Evolutionary conservation across 768 basidiomycete species (phyloP).

Genomic region (Mycena latifolia): DNA sequence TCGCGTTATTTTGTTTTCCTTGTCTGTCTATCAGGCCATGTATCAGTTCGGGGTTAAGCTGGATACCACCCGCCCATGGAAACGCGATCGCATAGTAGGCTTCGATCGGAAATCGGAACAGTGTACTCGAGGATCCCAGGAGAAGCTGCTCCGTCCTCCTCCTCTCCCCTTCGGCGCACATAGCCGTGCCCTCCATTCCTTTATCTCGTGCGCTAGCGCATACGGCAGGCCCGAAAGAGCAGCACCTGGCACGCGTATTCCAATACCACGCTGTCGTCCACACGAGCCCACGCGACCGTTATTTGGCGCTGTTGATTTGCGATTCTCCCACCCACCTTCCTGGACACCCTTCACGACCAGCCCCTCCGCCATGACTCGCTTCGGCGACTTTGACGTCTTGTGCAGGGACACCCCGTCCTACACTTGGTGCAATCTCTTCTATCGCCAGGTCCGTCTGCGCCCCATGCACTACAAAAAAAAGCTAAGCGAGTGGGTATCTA

Average conservation of each 20-base stretch:
- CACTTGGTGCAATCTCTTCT: conserved; percentile 96
- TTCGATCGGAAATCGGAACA: conserved; percentile 23
- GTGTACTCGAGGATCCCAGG: neutral
- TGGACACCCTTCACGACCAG: conserved; percentile 21
- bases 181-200: conserved; percentile 10
- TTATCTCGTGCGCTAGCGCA: neutral
- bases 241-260: neutral
- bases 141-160: neutral
- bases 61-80: neutral
- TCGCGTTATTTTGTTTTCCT: too few relatives aligned
- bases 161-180: neutral
- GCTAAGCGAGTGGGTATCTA: conserved; percentile 33
- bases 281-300: conserved; percentile 4
- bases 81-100: conserved; percentile 1
- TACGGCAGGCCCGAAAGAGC: conserved; percentile 20
- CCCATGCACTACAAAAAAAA: conserved; percentile 19
- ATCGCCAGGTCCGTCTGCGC: conserved; percentile 74
- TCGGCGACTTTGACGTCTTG: conserved; percentile 80
- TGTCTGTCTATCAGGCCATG: too few relatives aligned
- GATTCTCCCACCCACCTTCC: conserved; percentile 8
- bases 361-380: conserved; percentile 58
- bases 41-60: too few relatives aligned
- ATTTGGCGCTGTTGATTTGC: conserved; percentile 15
- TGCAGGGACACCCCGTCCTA: conserved; percentile 83
- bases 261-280: conserved; percentile 5